phyloP scores from a whole-genome alignment of 2,329 filamentous ascomycete genomes.

The Aspergillus fumigatiaffinis region DNA sequence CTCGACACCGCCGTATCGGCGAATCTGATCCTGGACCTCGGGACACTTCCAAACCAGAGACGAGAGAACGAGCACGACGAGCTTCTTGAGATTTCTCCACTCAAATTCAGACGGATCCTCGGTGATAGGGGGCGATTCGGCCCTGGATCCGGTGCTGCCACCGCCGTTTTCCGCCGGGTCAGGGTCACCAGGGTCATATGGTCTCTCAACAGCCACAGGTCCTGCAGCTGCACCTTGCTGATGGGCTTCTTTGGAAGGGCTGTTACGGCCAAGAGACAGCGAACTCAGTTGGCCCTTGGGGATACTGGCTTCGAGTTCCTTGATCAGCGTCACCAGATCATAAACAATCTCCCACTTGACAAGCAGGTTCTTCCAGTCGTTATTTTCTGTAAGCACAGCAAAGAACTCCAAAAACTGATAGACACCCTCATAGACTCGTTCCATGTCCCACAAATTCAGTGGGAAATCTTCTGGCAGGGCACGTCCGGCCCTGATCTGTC shows the following conservation, averaged over 20 bases:
- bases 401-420: conserved; percentile 94
- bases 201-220: conserved; percentile 58
- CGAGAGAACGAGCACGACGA: conserved; percentile 85
- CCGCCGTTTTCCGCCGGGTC: conserved; percentile 38
- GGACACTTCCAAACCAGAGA: conserved; percentile 84
- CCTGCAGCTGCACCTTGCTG: conserved; percentile 28
- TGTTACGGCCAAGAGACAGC: conserved; percentile 29
- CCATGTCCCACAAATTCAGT: conserved; percentile 95
- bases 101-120: conserved; percentile 65
- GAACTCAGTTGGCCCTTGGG: conserved; percentile 68
- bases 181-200: conserved; percentile 53
- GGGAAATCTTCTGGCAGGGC: conserved; percentile 83
- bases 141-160: conserved; percentile 40
- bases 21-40: conserved; percentile 81
- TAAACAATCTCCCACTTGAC: conserved; percentile 90
- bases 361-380: conserved; percentile 76
- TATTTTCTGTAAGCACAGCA: conserved; percentile 79
- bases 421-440: conserved; percentile 89
- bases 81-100: conserved; percentile 83
- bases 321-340: conserved; percentile 81
- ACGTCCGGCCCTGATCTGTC: conserved; percentile 74
- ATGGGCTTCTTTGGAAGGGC: conserved; percentile 25
- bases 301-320: conserved; percentile 82
- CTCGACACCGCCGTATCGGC: conserved; percentile 79
- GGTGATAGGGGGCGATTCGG: conserved; percentile 47